These are phyloP conservation scores for Jatropha multifida DNA, from an alignment of 441 rosid genomes.

Conservation along the genomic window DNA sequence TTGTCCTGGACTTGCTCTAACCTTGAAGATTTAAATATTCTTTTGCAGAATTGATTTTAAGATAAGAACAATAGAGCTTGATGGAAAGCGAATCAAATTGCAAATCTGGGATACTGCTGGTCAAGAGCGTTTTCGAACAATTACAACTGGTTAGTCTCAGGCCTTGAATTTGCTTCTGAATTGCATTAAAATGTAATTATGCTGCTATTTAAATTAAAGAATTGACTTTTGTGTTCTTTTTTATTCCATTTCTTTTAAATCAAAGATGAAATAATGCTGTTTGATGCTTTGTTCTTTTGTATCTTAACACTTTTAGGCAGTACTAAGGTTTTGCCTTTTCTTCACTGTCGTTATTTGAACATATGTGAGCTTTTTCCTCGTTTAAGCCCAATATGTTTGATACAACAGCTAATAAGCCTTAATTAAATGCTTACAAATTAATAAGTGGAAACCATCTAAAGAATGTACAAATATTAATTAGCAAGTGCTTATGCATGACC, in stretches of 20 bases:
- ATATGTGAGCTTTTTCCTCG: no score
- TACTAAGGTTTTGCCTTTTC: neutral
- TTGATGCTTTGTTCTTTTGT: neutral
- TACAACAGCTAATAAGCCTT: no score
- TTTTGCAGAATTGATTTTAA: constrained; percentile 76
- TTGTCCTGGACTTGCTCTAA: neutral
- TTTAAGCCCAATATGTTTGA: no score
- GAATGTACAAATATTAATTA: neutral
- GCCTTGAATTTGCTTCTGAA: neutral
- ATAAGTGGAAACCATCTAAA: neutral
- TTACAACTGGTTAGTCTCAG: constrained; percentile 77
- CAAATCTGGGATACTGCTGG: constrained; percentile 99
- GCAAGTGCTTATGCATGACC: no score
- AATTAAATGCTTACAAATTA: no score
- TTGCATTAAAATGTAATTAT: neutral
- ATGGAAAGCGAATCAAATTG: constrained; percentile 86
- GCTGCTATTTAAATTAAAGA: neutral
- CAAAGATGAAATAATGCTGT: neutral
- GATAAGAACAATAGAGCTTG: constrained; percentile 91
- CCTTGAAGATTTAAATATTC: neutral
- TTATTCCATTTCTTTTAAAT: neutral
- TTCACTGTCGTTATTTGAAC: no score
- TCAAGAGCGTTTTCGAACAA: constrained; percentile 92
- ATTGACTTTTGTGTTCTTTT: neutral
- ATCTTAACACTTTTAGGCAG: neutral